Base-by-base conservation (phyloP, 2,329 filamentous ascomycete genomes). In the Microsporum ferrugineum region DNA sequence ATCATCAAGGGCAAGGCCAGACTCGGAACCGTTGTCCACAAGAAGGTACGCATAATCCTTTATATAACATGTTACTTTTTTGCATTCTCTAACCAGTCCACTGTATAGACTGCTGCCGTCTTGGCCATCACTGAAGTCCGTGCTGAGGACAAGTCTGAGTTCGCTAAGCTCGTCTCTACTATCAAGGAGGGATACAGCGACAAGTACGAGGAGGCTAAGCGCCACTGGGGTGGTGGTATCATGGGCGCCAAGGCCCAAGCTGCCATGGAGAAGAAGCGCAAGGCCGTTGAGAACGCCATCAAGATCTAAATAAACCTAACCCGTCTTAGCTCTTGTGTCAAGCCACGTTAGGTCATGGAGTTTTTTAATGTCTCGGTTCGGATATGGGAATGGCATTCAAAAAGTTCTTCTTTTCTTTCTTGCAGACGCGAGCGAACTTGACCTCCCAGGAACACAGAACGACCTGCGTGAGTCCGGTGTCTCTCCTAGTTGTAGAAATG, bases 1-100 rank as follows among this genome's bases (percentile, higher is more conserved):
- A 97, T 99, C 72, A 86, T 99, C 77, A 99, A 99, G 89, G 94
- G 94, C 83, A 99, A 99, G 89, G 94, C 94, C 70, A 88, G 94
- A 81, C 89, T 99, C 73, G 94, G 94, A 71, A 97, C 94, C 65
- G 92, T 99, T 71, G 92, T 99, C 69, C 92, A 99, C 88, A 96
- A 99, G 88, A 99, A 99, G 88, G 88, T 91, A 73, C 65, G 79
- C 27, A 36, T 34, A 29, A 23, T 7, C n/a, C 31, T 33, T 47
- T 36, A 43, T 12, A 27, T 8, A 4, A 51, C 59, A 38, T 23
- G 2, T 29, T 17, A 23, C 5, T 3, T 36, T 34, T n/a, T 51
- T 47, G 60, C 23, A 27, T 8, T 58, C 36, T 33, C 23, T 7
- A 23, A 43, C 72, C 75, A 69, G 72, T 61, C n/a, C 43, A n/a